phyloP scores from a whole-genome alignment of 108 stramenopile genomes.

The Nannochloropsis salina region DNA sequence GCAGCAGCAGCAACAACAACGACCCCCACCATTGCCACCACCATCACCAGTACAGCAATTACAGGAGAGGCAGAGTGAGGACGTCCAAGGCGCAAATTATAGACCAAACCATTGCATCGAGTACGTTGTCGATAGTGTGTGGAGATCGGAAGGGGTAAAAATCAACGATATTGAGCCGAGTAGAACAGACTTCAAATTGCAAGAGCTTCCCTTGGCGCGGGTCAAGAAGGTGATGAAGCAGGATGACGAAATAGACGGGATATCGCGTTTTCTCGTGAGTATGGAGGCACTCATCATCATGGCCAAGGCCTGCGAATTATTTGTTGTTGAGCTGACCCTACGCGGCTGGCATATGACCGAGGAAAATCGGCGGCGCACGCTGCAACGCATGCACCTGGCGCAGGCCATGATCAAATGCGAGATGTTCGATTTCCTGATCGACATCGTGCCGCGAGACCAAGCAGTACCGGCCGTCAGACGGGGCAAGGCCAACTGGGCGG shows the following conservation, averaged over 20 bases:
- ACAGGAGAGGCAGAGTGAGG: too few relatives aligned
- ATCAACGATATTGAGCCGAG: not conserved
- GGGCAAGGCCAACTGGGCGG: too few relatives aligned
- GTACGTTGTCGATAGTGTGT: not conserved
- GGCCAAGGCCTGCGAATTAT: slow-evolving; percentile 50
- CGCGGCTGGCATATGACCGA: not conserved
- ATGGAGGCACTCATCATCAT: slow-evolving; percentile 46
- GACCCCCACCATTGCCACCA: not conserved
- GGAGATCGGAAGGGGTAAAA: not conserved
- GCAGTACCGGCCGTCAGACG: not conserved
- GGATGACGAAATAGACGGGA: slow-evolving; percentile 44
- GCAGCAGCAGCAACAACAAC: not conserved
- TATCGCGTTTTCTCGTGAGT: slow-evolving; percentile 35
- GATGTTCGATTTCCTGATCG: slow-evolving; percentile 48
- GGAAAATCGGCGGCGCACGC: slow-evolving; percentile 39
- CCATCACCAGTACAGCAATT: not conserved
- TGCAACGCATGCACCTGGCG: slow-evolving; percentile 47
- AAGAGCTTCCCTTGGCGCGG: slow-evolving; percentile 48
- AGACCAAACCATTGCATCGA: not conserved
- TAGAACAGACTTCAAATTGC: slow-evolving; percentile 44
- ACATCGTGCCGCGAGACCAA: slow-evolving; percentile 51
- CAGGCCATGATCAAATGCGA: slow-evolving; percentile 39
- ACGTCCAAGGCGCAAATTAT: too few relatives aligned
- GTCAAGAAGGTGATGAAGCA: slow-evolving; percentile 54
- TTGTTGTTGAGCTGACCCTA: slow-evolving; percentile 38